Conservation (phyloP, 495 filamentous ascomycete species). For the Penicillium lagena region DNA sequence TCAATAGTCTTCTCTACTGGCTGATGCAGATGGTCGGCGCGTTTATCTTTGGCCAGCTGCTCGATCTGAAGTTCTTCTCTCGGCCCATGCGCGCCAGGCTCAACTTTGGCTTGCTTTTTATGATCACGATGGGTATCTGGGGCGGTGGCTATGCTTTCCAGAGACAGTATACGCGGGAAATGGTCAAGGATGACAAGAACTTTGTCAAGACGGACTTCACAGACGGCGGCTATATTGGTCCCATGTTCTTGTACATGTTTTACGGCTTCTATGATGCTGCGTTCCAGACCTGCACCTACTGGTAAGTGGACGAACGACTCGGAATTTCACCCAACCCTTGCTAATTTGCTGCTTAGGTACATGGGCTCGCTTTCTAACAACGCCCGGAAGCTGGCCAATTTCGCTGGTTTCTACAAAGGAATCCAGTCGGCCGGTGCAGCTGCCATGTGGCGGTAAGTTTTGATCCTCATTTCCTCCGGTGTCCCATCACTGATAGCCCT, state of each 20-base stretch:
- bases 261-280: constrained; percentile 88
- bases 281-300: constrained; percentile 84
- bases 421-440: constrained; percentile 91
- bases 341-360: constrained; percentile 46
- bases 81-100: constrained; percentile 71
- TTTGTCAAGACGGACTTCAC: constrained; percentile 67
- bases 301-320: constrained; percentile 45
- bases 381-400: constrained; percentile 83
- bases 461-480: constrained; percentile 1
- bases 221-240: constrained; percentile 61
- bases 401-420: constrained; percentile 94
- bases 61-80: constrained; percentile 59
- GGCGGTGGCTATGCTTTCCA: constrained; percentile 83
- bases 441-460: constrained; percentile 65
- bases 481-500: constrained; percentile 5
- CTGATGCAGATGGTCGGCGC: constrained; percentile 82
- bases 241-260: constrained; percentile 89
- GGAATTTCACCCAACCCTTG: background rate
- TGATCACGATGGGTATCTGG: constrained; percentile 79
- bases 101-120: constrained; percentile 58
- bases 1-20: constrained; percentile 87
- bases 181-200: constrained; percentile 45
- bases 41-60: constrained; percentile 64
- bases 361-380: constrained; percentile 94
- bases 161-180: constrained; percentile 52